Percentiles rank a stretch among this genome's conserved stretches.
Conservation (phyloP, 495 filamentous ascomycete genomes). For the Oidiodendron maius region DNA sequence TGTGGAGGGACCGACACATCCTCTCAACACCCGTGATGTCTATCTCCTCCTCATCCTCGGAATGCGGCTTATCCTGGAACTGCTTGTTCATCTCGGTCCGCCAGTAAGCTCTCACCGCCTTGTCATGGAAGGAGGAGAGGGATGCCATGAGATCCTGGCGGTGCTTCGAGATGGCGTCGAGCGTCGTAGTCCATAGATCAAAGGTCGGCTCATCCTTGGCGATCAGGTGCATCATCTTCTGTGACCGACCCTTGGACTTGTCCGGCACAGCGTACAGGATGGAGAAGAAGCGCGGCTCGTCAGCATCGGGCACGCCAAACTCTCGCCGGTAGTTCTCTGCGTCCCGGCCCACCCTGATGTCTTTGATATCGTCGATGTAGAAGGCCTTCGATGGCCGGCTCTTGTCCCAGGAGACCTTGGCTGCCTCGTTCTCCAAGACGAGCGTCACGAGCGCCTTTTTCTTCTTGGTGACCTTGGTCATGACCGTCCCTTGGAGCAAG, state of each 20-base stretch:
- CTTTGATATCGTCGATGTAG: constrained; percentile 90
- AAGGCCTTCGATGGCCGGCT: constrained; percentile 73
- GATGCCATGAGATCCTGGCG: constrained; percentile 85
- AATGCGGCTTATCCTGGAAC: constrained; percentile 46
- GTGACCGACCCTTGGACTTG: constrained; percentile 57
- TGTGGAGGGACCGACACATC: constrained; percentile 81
- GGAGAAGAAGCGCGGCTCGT: constrained; percentile 74
- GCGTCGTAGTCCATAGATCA: constrained; percentile 70
- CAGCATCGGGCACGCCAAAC: constrained; percentile 55
- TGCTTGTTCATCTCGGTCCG: constrained; percentile 73
- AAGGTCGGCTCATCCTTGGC: constrained; percentile 64
- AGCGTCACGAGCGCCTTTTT: constrained; percentile 68
- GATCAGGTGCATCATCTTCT: constrained; percentile 80
- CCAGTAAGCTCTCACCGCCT: constrained; percentile 77
- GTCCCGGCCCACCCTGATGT: constrained; percentile 80
- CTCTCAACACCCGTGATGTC: constrained; percentile 71
- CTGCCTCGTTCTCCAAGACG: constrained; percentile 70
- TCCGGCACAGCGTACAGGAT: constrained; percentile 72
- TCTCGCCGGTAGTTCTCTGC: constrained; percentile 86
- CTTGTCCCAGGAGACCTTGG: constrained; percentile 82
- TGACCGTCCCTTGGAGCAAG: constrained; percentile 66
- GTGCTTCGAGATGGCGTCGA: constrained; percentile 74
- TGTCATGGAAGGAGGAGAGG: constrained; percentile 73
- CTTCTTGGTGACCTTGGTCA: constrained; percentile 81
- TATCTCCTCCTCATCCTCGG: constrained; percentile 60